These are phyloP conservation scores for Pugionium cornutum DNA, from an alignment of 345 rosid genomes.

Conservation along the genomic window DNA sequence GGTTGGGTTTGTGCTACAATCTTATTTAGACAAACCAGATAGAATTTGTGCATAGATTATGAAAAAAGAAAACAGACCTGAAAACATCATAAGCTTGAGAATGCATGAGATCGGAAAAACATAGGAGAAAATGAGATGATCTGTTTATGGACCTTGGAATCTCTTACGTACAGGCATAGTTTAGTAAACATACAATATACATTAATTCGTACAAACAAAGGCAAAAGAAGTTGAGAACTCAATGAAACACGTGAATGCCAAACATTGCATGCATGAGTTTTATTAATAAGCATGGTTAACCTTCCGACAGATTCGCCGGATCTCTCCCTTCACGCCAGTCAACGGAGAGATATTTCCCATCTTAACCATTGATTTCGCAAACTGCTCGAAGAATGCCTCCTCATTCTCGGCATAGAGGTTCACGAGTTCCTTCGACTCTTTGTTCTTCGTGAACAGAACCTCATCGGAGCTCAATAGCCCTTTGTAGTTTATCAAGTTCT, in stretches of 20 bases:
- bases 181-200: not conserved
- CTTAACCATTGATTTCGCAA: conserved; percentile 71
- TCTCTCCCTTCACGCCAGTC: conserved; percentile 66
- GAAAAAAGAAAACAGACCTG: too few relatives aligned
- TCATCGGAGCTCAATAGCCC: conserved; percentile 76
- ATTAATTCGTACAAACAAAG: conserved; percentile 5
- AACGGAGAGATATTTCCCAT: conserved; percentile 76
- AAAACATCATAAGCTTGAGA: too few relatives aligned
- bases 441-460: conserved; percentile 57
- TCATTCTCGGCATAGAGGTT: conserved; percentile 56
- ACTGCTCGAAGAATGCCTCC: conserved; percentile 62
- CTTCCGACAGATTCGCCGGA: conserved; percentile 62
- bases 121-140: too few relatives aligned
- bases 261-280: too few relatives aligned
- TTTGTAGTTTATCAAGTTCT: conserved; percentile 58
- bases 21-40: too few relatives aligned
- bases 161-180: too few relatives aligned
- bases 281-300: conserved; percentile 44
- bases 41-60: too few relatives aligned
- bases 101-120: too few relatives aligned
- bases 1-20: too few relatives aligned
- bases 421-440: conserved; percentile 56
- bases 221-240: conserved; percentile 7
- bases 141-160: too few relatives aligned
- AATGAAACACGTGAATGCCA: conserved; percentile 18